Base-by-base conservation (phyloP, 495 filamentous ascomycete species). In the Parachaetomium inaequale region DNA sequence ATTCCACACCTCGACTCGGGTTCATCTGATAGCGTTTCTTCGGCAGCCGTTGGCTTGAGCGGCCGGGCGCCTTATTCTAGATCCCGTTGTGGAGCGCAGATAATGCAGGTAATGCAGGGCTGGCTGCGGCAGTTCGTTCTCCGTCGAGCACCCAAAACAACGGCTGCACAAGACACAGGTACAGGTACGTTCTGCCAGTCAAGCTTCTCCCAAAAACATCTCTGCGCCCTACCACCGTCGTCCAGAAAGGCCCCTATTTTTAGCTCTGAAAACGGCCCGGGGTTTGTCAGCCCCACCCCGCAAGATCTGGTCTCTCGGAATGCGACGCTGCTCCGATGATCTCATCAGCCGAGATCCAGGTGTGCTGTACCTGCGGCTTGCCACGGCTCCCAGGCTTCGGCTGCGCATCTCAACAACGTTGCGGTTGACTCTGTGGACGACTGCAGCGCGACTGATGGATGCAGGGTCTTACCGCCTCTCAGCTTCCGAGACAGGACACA, bases 211-310 rank as follows among this genome's bases (percentile, higher is more conserved):
- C 36, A 17, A 12, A 40, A 40, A 40, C 36, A 15, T 15, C 36
- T 15, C 14, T 40, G 36, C 14, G 14, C 10, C 14, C 34, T 15
- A 4, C 36, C 10, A 4, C 34, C 34, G 34, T 40, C 36, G 10
- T 17, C 36, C 36, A 36, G n/a, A 5, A 32, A 19, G 7, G 15
- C 5, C 12, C 45, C 51, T 28, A 40, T 55, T 55, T 42, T 55
- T 40, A 55, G 53, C 25, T 14, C 15, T 3, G 32, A 34, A 14
- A 23, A 17, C 19, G n/a, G n/a, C n/a, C n/a, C n/a, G n/a, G 17
- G 10, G n/a, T 58, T 58, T 58, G 42, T 49, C 56, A 58, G n/a
- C 42, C 38, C 45, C n/a, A 32, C 40, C 56, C 29, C 43, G 43
- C 56, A 43, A 49, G 19, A 57, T 31, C 28, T 21, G 40, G 17